phyloP scores from a whole-genome alignment of 495 filamentous ascomycete species.

The Pyronema domesticum region DNA sequence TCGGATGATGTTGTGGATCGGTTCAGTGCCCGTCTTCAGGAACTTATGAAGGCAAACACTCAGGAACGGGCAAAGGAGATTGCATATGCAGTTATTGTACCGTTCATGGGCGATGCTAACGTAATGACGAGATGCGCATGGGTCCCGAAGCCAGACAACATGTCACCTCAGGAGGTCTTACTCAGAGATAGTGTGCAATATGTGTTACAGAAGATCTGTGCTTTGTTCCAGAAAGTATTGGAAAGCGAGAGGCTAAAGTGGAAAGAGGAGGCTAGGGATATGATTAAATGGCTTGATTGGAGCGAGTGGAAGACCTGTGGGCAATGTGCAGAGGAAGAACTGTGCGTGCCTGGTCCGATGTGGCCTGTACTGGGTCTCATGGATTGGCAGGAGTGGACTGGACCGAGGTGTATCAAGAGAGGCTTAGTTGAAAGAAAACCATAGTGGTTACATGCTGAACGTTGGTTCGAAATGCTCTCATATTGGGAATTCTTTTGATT shows the following conservation, averaged over 20 bases:
- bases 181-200: constrained; percentile 4
- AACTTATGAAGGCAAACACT: background rate
- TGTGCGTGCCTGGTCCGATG: background rate
- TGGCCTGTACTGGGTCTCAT: constrained; percentile 1
- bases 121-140: constrained; percentile 3
- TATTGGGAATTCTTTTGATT: too few species aligned
- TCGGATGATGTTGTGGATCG: constrained; percentile 6
- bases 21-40: constrained; percentile 6
- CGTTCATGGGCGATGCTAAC: constrained; percentile 4
- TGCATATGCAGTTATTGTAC: constrained; percentile 5
- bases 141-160: background rate
- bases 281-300: constrained; percentile 11
- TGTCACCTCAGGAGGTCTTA: constrained; percentile 5
- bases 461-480: too few species aligned
- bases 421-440: background rate
- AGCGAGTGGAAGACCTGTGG: constrained; percentile 7
- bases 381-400: background rate
- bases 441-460: too few species aligned
- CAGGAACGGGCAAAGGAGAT: background rate
- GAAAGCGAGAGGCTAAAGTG: background rate
- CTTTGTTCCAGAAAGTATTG: constrained; percentile 1
- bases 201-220: constrained; percentile 7
- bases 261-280: background rate
- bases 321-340: background rate
- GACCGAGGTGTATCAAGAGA: background rate